Evolutionary conservation across 345 rosid species (phyloP), one percentile per base, ranked within the genome.

Genomic region (Firmiana major): DNA sequence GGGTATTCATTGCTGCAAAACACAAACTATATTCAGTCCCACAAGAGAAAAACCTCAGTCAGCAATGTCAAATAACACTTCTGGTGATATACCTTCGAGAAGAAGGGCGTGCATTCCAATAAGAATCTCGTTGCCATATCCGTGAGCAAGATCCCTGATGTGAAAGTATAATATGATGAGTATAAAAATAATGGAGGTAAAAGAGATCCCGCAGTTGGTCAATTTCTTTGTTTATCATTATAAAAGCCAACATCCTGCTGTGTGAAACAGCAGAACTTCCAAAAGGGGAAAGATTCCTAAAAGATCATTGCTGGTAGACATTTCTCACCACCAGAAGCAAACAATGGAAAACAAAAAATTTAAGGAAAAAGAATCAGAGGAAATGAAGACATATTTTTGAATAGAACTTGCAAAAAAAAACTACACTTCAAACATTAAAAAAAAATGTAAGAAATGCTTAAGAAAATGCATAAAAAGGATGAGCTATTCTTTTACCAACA

Each of bases 81-180:
- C 75, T 31, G 24, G 38, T 10, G 12, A 34, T 80, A 17, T 85
- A 96, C 99, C 98, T 89, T 83, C 89, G 82, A 67, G 98, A 84
- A 74, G 97, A 92, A 31, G 98, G 97, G 59, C 91, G 86, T 48
- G 97, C 80, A 78, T 92, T 85, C 97, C 97, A 88, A 79, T 92
- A 96, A 71, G 98, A 93, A 86, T 93, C 91, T 69, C 97, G 88
- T 76, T 96, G 97, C 98, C 99, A 96, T 84, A 93, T 93, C 73
- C 97, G 85, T 63, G 99, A 96, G 83, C 97, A 92, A 73, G 99
- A 96, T 64, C 97, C 99, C 98, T 96, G 85, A 79, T 49, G 36
- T 53, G 82, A 79, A 75, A 69, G 38, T 63, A 71, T 53, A 43
- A 17, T 17, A 71, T 43, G 43, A 53, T 54, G 63, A 76, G 53